phyloP scores from a whole-genome alignment of 2,329 filamentous ascomycete species.

The Sodiomyces alkalinus region DNA sequence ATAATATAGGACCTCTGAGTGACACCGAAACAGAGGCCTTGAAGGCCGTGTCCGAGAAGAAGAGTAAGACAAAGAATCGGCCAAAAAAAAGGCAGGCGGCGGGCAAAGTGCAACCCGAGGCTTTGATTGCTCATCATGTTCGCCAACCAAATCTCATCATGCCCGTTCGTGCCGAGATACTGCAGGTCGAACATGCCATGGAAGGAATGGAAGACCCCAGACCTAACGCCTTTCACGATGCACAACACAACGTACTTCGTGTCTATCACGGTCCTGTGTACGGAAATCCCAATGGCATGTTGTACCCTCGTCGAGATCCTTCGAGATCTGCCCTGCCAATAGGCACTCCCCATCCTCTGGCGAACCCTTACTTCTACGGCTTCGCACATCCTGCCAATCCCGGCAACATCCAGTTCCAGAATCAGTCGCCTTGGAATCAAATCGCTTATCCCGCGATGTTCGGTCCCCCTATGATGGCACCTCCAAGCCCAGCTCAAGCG shows the following conservation, averaged over 20 bases:
- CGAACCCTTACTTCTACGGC: conserved; percentile 27
- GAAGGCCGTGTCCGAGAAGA: conserved; percentile 2
- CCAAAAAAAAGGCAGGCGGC: conserved; percentile 7
- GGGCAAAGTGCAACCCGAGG: conserved; percentile 10
- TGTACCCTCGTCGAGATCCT: conserved; percentile 28
- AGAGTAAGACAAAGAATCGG: conserved; percentile 5
- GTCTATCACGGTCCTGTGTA: conserved; percentile 43
- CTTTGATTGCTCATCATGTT: conserved; percentile 14
- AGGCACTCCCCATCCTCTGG: conserved; percentile 25
- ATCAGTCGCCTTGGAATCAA: conserved; percentile 6
- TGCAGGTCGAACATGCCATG: conserved; percentile 40
- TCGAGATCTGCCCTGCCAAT: conserved; percentile 19
- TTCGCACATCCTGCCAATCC: conserved; percentile 14
- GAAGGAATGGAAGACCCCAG: conserved; percentile 35
- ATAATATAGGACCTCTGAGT: background rate
- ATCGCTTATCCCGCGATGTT: too few relatives aligned
- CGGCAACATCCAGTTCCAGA: conserved; percentile 3
- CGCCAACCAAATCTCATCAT: conserved; percentile 29
- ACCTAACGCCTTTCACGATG: conserved; percentile 45
- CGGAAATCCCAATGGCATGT: conserved; percentile 29
- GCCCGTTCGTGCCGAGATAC: conserved; percentile 29
- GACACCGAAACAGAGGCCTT: background rate
- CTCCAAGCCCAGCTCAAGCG: too few relatives aligned
- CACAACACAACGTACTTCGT: conserved; percentile 33
- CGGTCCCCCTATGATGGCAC: too few relatives aligned